Evolutionary conservation across 2,329 filamentous ascomycete genomes (phyloP).

Genomic region (Sarocladium strictum): DNA sequence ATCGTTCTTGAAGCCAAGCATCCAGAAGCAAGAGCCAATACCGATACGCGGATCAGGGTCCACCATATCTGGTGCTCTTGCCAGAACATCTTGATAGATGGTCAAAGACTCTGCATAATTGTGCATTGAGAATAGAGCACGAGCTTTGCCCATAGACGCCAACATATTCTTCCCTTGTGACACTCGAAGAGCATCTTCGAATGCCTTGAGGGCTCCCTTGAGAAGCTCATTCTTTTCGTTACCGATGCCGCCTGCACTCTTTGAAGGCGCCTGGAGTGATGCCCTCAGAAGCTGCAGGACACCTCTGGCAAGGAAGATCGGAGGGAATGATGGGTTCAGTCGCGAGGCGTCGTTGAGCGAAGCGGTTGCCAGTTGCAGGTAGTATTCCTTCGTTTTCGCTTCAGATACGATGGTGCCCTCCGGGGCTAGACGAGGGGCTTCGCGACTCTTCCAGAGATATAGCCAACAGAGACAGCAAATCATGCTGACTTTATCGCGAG

Average conservation of each 20-base stretch:
- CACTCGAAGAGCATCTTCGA: slow-evolving; percentile 84
- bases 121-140: slow-evolving; percentile 78
- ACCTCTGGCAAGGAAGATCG: slow-evolving; percentile 84
- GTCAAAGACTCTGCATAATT: slow-evolving; percentile 80
- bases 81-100: slow-evolving; percentile 79
- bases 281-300: slow-evolving; percentile 84
- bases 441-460: slow-evolving; percentile 81
- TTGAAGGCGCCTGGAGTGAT: slow-evolving; percentile 72
- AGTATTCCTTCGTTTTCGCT: slow-evolving; percentile 86
- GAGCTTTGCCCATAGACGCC: slow-evolving; percentile 83
- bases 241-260: slow-evolving; percentile 59
- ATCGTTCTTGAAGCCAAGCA: slow-evolving; percentile 88
- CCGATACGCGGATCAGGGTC: slow-evolving; percentile 95
- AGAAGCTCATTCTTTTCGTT: slow-evolving; percentile 73
- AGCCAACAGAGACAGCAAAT: slow-evolving; percentile 85
- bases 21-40: slow-evolving; percentile 96
- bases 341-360: slow-evolving; percentile 93
- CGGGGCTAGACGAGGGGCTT: slow-evolving; percentile 58
- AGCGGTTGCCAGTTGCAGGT: slow-evolving; percentile 82
- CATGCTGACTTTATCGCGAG: slow-evolving; percentile 79
- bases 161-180: slow-evolving; percentile 87
- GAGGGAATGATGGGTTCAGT: slow-evolving; percentile 87
- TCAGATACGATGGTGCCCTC: slow-evolving; percentile 63
- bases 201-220: slow-evolving; percentile 82
- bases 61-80: slow-evolving; percentile 77